These are phyloP conservation scores for Kwoniella newhampshirensis DNA, from an alignment of 768 basidiomycete genomes.

Conservation along the genomic window DNA sequence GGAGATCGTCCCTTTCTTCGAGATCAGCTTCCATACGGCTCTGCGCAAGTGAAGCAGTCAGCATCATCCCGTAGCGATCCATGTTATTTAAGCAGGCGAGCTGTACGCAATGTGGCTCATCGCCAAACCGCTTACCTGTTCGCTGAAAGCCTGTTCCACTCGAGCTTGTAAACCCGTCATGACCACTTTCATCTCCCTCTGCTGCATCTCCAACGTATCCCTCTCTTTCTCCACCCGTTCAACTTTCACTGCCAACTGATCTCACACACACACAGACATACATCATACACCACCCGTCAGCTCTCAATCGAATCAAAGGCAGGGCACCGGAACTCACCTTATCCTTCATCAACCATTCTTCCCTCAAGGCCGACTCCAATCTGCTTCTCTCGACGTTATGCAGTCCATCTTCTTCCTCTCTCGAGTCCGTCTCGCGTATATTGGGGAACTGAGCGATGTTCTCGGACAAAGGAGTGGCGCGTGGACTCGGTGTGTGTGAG, in stretches of 20 bases:
- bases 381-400: slow-evolving; percentile 24
- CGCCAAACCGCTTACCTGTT: slow-evolving; percentile 43
- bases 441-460: neutral
- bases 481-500: slow-evolving; percentile 19
- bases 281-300: neutral
- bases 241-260: neutral
- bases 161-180: slow-evolving; percentile 19
- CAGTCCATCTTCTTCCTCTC: slow-evolving; percentile 24
- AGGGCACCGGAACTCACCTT: slow-evolving; percentile 17
- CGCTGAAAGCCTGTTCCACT: slow-evolving; percentile 31
- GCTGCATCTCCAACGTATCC: neutral
- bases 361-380: slow-evolving; percentile 28
- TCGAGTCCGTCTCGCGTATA: neutral
- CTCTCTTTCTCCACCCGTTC: slow-evolving; percentile 14
- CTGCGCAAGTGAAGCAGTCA: slow-evolving; percentile 7
- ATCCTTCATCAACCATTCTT: slow-evolving; percentile 31
- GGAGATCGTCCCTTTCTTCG: slow-evolving; percentile 33
- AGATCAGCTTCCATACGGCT: slow-evolving; percentile 44
- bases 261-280: neutral
- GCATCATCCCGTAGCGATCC: no score
- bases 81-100: no score
- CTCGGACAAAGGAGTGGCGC: neutral
- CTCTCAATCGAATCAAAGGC: neutral
- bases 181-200: slow-evolving; percentile 17
- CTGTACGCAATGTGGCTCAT: no score